phyloP scores from a whole-genome alignment of 441 rosid species.

The Eruca vesicaria region DNA sequence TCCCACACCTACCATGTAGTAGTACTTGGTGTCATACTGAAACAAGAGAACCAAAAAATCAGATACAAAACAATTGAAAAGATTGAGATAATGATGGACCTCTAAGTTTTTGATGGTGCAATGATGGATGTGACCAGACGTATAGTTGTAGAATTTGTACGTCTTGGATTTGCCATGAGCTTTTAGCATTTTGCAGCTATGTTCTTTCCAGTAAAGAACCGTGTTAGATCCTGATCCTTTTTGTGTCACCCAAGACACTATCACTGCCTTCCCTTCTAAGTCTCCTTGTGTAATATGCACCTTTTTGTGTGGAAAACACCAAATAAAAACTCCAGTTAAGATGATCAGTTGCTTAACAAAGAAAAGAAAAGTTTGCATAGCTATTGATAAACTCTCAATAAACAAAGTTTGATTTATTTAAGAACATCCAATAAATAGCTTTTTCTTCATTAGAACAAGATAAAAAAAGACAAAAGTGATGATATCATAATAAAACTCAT shows the following conservation, averaged over 20 bases:
- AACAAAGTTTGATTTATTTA: too few species aligned
- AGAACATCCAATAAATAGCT: too few species aligned
- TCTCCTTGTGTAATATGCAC: conserved; percentile 95
- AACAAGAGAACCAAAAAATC: neutral
- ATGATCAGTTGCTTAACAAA: too few species aligned
- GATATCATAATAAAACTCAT: neutral
- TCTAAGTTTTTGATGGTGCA: conserved; percentile 59
- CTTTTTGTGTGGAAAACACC: conserved; percentile 32
- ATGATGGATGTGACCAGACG: conserved; percentile 88
- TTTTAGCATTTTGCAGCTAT: conserved; percentile 34
- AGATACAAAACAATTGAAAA: neutral
- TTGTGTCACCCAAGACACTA: conserved; percentile 87
- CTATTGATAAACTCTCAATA: too few species aligned
- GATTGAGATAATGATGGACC: conserved; percentile 40
- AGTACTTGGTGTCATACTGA: conserved; percentile 70
- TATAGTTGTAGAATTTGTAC: conserved; percentile 59
- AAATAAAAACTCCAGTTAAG: neutral
- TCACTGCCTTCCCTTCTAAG: conserved; percentile 66
- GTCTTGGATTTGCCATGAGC: conserved; percentile 51
- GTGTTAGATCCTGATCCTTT: conserved; percentile 56
- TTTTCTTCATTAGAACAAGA: too few species aligned
- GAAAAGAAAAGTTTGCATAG: too few species aligned
- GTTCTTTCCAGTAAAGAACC: conserved; percentile 69
- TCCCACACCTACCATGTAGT: conserved; percentile 62
- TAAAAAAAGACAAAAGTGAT: too few species aligned